Conservation (phyloP, 202 grass and related monocot genomes). For the Hordeum pubiflorum region DNA sequence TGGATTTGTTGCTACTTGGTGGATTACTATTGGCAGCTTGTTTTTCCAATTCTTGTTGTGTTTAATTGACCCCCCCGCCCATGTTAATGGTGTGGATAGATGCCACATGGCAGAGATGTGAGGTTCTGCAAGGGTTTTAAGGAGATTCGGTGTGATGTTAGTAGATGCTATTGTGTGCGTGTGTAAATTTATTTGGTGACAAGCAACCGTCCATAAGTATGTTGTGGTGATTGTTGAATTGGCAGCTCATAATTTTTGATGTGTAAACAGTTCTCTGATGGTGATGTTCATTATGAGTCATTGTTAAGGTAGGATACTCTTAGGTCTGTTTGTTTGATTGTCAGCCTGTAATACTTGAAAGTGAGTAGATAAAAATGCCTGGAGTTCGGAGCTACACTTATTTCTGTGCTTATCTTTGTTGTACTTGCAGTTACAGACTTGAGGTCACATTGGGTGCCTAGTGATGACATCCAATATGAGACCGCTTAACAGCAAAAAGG, state of each 20-base stretch:
- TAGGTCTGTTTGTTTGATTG: neutral
- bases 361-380: neutral
- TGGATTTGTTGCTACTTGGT: neutral
- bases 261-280: neutral
- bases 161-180: neutral
- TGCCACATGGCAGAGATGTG: neutral
- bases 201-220: neutral
- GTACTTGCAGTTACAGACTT: constrained; percentile 7
- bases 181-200: neutral
- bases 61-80: neutral
- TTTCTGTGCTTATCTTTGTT: neutral
- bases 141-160: neutral
- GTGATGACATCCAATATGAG: constrained; percentile 26
- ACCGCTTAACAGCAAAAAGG: constrained; percentile 9
- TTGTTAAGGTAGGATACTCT: neutral
- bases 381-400: neutral
- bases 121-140: constrained; percentile 26
- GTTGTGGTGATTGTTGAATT: neutral
- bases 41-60: neutral
- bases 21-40: neutral
- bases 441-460: neutral
- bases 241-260: neutral
- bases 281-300: neutral
- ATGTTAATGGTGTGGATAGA: neutral
- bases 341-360: neutral